Percentiles rank a stretch among this genome's conserved stretches.
Evolutionary conservation across 257 asterid species (phyloP).

Genomic region (Eustoma russellianum): DNA sequence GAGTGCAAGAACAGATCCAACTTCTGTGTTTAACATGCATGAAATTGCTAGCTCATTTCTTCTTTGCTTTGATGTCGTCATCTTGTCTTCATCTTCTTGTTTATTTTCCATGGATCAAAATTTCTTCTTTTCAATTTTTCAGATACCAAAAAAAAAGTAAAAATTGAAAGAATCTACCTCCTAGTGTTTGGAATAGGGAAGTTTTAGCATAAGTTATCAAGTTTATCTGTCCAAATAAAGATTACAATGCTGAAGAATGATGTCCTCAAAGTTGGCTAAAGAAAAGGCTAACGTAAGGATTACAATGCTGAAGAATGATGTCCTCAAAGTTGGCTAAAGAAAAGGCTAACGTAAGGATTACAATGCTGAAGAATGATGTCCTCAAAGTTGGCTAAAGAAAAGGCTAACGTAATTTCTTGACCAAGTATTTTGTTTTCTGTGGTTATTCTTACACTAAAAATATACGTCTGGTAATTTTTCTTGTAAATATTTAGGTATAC

Average conservation of each 20-base stretch:
- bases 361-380: slow-evolving; percentile 10
- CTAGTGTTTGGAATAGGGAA: not conserved
- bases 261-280: slow-evolving; percentile 24
- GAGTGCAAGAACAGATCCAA: slow-evolving; percentile 81
- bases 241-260: slow-evolving; percentile 4
- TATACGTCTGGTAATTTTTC: too few relatives aligned
- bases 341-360: slow-evolving; percentile 13
- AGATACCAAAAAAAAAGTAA: not conserved
- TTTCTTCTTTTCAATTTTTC: not conserved
- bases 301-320: slow-evolving; percentile 13
- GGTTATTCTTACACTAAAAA: slow-evolving; percentile 21
- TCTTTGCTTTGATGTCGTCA: slow-evolving; percentile 24
- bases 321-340: slow-evolving; percentile 25
- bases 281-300: slow-evolving; percentile 19
- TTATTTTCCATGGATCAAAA: slow-evolving; percentile 19
- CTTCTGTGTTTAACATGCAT: slow-evolving; percentile 87
- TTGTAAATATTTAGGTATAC: too few relatives aligned
- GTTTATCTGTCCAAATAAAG: not conserved
- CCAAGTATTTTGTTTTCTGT: slow-evolving; percentile 8
- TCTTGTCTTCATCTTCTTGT: slow-evolving; percentile 32
- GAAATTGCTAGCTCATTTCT: slow-evolving; percentile 73
- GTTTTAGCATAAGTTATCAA: not conserved
- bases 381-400: slow-evolving; percentile 26
- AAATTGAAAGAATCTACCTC: not conserved
- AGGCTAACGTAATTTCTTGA: slow-evolving; percentile 13